Percentiles rank a stretch among this genome's conserved stretches.
These are phyloP conservation scores for Metschnikowia matae DNA, from an alignment of 805 yeast genomes.

Conservation along the genomic window DNA sequence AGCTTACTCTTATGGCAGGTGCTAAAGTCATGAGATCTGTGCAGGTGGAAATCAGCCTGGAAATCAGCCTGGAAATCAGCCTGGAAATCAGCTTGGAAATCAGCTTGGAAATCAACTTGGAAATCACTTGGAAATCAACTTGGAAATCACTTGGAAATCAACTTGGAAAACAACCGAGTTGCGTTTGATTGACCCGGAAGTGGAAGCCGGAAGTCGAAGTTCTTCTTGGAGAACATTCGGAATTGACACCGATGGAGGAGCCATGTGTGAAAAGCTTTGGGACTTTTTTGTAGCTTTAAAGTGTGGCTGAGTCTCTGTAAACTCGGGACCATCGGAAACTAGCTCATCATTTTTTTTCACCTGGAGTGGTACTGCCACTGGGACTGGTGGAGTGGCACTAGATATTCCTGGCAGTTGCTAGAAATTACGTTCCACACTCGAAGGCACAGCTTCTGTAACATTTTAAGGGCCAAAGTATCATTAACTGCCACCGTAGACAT, in stretches of 20 bases:
- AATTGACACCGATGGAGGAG: slow-evolving; percentile 13
- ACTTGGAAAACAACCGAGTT: no score
- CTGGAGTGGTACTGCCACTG: slow-evolving; percentile 4
- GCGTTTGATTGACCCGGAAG: slow-evolving; percentile 8
- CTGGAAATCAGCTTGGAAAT: no score
- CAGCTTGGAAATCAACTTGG: no score
- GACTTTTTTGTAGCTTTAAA: slow-evolving; percentile 4
- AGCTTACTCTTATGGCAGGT: slow-evolving; percentile 17
- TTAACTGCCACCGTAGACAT: no score
- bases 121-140: no score
- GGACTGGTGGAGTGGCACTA: slow-evolving; percentile 10
- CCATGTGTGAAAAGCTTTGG: slow-evolving; percentile 14
- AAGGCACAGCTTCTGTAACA: slow-evolving; percentile 7
- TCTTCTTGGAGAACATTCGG: slow-evolving; percentile 11
- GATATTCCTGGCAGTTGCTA: slow-evolving; percentile 7
- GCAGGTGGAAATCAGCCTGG: slow-evolving; percentile 8
- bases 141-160: no score
- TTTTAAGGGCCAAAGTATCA: no score
- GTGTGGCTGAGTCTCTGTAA: slow-evolving; percentile 5
- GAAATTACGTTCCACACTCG: background rate
- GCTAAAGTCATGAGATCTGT: slow-evolving; percentile 6
- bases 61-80: no score
- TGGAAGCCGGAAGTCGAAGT: slow-evolving; percentile 19
- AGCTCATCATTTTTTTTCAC: slow-evolving; percentile 12
- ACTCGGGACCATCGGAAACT: slow-evolving; percentile 7